Percentiles rank a stretch among this genome's conserved stretches.
Conservation (phyloP, 805 yeast genomes). For the Barnettozyma populi region DNA sequence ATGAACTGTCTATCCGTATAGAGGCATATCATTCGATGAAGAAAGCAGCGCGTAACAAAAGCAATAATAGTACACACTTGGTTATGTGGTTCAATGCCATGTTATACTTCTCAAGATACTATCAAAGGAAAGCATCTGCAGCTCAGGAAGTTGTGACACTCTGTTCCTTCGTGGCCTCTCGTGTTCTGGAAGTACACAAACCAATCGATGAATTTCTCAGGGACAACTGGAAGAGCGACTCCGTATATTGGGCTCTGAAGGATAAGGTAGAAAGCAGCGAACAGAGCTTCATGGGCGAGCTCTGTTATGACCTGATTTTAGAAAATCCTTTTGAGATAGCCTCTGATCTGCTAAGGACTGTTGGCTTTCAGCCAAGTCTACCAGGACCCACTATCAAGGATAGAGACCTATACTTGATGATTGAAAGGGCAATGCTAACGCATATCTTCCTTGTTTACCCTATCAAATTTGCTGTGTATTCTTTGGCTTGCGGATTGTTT, state of each 20-base stretch:
- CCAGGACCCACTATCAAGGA: not conserved
- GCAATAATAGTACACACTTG: conserved; percentile 1
- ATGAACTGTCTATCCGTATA: not conserved
- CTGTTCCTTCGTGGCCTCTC: conserved; percentile 17
- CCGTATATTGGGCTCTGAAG: conserved; percentile 12
- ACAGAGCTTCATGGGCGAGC: conserved; percentile 17
- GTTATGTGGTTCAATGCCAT: conserved; percentile 8
- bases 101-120: conserved; percentile 18
- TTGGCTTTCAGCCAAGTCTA: not conserved
- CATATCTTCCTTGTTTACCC: conserved; percentile 16
- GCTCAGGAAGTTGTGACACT: conserved; percentile 1
- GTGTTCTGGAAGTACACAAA: conserved; percentile 17
- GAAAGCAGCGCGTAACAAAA: not conserved
- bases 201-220: conserved; percentile 8
- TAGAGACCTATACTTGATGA: not conserved
- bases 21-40: not conserved
- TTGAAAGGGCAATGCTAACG: conserved; percentile 8
- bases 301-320: conserved; percentile 22
- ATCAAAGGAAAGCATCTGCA: conserved; percentile 16
- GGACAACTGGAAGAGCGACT: not conserved
- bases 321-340: conserved; percentile 13
- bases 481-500: conserved; percentile 7
- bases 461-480: conserved; percentile 8
- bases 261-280: conserved; percentile 17
- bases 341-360: not conserved